Evolutionary conservation across 805 yeast species (phyloP), one percentile per base, ranked within the genome.

Genomic region (Myxozyma monticola): DNA sequence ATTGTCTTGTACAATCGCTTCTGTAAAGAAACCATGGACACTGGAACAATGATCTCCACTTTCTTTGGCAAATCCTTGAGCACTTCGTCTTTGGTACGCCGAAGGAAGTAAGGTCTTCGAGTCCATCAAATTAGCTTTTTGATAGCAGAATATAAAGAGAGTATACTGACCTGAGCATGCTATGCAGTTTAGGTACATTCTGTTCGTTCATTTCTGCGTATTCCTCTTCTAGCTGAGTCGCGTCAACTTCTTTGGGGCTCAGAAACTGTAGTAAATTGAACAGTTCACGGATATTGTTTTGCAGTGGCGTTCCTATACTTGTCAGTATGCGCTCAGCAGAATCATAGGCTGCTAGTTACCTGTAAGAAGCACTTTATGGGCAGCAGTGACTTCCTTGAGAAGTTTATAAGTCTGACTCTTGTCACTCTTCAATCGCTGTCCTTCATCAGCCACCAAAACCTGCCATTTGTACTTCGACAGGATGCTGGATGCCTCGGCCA

Each of bases 371-470:
- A 74, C 57, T 80, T 81, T 48, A 75, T 76, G 48, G 87, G 81
- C 55, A 88, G 72, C 59, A 79, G 71, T 65, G 93, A 85, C 59
- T 86, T 79, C 54, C 80, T 76, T 64, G 20, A 57, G 33, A 3
- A 17, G 15, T 14, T 26, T 31, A 25, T 44, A 37, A 8, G 41
- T 37, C 18, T 22, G 35, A 21, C 45, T 56, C 34, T 51, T 47
- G 36, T 56, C 60, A 31, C 90, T 91, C 64, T 91, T 91, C 60
- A 91, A 72, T 36, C 97, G 71, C 67, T 91, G 98, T 3, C 97
- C 98, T 67, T 91, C 98, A 67, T 91, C 98, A 12, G 90, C 96
- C 42, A 89, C 84, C 49, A 90, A 69, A 62, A 79, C 88, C 50
- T 81, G 84, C 96, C 96, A 89, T 21, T 71, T 67, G 9, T 76